Evolutionary conservation across 1,284 basidiomycete species (phyloP).

Genomic region (Ganoderma lucidum): DNA sequence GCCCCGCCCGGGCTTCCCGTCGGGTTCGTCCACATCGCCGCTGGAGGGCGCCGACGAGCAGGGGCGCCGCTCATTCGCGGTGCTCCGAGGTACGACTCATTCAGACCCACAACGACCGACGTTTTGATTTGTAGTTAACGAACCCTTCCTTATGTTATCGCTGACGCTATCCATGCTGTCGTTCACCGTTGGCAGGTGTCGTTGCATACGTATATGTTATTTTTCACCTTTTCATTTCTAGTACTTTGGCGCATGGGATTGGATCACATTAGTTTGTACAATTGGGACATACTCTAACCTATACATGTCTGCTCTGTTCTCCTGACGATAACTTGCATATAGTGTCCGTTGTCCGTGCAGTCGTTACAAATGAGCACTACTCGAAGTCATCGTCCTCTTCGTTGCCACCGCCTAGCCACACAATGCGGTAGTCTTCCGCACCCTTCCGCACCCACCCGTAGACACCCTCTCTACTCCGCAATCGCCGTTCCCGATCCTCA

Average conservation of each 20-base stretch:
- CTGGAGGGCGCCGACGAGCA: constrained; percentile 26
- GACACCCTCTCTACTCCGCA: constrained; percentile 59
- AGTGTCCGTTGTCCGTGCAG: constrained; percentile 23
- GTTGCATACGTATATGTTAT: constrained; percentile 12
- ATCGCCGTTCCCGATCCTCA: constrained; percentile 31
- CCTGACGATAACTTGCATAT: constrained; percentile 19
- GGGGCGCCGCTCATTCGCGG: constrained; percentile 45
- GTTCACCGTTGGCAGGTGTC: constrained; percentile 10
- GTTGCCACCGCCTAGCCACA: constrained; percentile 75
- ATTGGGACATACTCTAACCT: constrained; percentile 32
- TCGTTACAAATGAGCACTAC: constrained; percentile 25
- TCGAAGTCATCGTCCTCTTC: constrained; percentile 39
- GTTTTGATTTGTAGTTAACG: constrained; percentile 19
- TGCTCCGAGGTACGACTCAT: constrained; percentile 41
- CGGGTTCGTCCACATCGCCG: constrained; percentile 27
- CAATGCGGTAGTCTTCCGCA: constrained; percentile 73
- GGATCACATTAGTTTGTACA: constrained; percentile 31
- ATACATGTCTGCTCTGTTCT: constrained; percentile 35
- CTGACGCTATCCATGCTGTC: constrained; percentile 14
- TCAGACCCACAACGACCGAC: constrained; percentile 28
- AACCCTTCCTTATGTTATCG: constrained; percentile 1
- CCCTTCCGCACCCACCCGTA: constrained; percentile 81
- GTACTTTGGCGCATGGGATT: constrained; percentile 28
- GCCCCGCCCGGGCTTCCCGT: constrained; percentile 41
- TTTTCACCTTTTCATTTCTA: background rate